Evolutionary conservation across 805 yeast species (phyloP), one percentile per base, ranked within the genome.

Genomic region (Starmerella floris): DNA sequence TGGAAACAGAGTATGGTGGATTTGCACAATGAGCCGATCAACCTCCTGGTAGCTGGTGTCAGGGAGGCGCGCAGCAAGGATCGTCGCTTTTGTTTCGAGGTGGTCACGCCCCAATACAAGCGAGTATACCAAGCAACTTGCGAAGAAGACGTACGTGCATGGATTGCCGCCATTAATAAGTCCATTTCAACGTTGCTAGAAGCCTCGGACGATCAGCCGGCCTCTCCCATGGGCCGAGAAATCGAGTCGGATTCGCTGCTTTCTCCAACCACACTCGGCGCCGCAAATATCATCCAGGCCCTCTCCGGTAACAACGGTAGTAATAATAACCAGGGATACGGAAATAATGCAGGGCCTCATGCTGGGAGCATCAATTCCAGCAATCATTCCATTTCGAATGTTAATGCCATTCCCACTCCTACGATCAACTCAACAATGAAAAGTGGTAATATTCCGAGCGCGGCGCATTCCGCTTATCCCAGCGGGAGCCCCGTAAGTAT

Each of bases 81-180:
- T 30, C 56, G 73, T 16, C 53, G 71, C 30, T 72, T 63, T 56
- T 81, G 94, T 52, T 79, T 84, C 57, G 87, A 84, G 55, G 73
- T 84, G 6, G 69, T 79, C 36, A 81, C 91, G 0, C 78, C 85
- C 1, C 60, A 65, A 16, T 81, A 80, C 22, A 78, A 76, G 51
- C 79, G 83, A 46, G 70, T 75, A 2, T 82, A 79, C 54, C 94
- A 85, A 58, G 83, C 88, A 0, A 69, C 77, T 2, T 70, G 73
- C 39, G 79, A 76, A 40, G 74, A 67, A 10, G 94, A 83, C 46
- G 64, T 79, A 51, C 67, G 70, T 23, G 61, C 70, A 15, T 84
- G 95, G 94, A 68, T 81, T 4, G 66, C 66, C 42, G 70, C 77
- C 3, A 65, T 83, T 35, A 72, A 69, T 40, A 68, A 70, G 45